Evolutionary conservation across 2,329 filamentous ascomycete species (phyloP), one percentile per base, ranked within the genome.

Genomic region (Stagonosporopsis chrysanthemi): DNA sequence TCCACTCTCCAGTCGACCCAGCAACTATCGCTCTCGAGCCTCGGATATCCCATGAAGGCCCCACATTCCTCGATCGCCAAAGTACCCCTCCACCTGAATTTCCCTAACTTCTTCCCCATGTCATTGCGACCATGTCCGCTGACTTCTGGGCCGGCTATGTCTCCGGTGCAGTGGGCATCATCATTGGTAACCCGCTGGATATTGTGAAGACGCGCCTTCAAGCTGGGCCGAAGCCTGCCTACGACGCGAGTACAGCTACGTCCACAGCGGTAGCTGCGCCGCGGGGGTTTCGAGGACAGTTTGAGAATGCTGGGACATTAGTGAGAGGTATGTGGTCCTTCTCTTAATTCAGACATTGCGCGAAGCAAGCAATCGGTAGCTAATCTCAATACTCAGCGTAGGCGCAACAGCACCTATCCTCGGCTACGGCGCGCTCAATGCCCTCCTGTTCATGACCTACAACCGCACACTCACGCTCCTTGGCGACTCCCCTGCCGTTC

Each of bases 121-220:
- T 24, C 51, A 55, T 56, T 53, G 45, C 51, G 39, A 51, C 23
- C 52, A 94, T 95, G 90, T 91, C 90, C 47, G 86, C 91, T 66
- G 93, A 97, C 74, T 97, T 97, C 77, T 96, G 91, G 90, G 91
- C 93, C 56, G 92, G 93, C 70, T 97, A 97, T 77, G 79, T 95
- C 60, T 94, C 90, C 72, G 94, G 94, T 50, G 92, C 90, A 55
- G 83, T 89, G 45, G 91, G 92, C 42, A 97, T 97, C 68, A 80
- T 96, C 44, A 89, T 97, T 59, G 92, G 94, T 61, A 97, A 97
- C 69, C 92, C 92, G 3, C 82, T 97, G 4, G 90, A 93, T 73
- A 78, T 92, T 19, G 76, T 92, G 68, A 93, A 94, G 77, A 91
- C 92, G 50, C 89, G 88, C 38, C 80, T 96, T 2, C 94, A 98